These are phyloP conservation scores for Stemphylium vesicarium DNA, from an alignment of 2,329 filamentous ascomycete species.

Conservation along the genomic window DNA sequence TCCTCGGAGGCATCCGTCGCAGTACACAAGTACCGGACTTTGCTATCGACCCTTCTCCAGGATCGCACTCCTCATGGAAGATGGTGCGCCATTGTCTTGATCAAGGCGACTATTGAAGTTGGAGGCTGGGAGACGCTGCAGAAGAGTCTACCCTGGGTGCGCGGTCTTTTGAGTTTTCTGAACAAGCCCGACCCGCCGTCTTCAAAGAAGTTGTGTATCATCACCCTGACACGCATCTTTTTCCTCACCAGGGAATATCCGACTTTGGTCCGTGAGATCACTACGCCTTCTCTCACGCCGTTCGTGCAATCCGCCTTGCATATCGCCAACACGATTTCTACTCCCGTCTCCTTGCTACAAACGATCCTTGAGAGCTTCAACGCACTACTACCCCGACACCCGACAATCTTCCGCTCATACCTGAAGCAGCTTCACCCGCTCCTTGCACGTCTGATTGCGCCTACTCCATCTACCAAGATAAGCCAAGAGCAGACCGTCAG, in stretches of 20 bases:
- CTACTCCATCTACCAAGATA: constrained; percentile 59
- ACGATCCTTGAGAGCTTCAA: constrained; percentile 74
- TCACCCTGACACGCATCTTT: constrained; percentile 84
- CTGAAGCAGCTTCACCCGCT: constrained; percentile 70
- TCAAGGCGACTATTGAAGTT: constrained; percentile 81
- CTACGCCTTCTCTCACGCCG: constrained; percentile 76
- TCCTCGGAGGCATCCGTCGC: constrained; percentile 71
- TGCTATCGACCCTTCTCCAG: constrained; percentile 77
- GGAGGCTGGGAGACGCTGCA: constrained; percentile 84
- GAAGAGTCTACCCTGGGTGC: constrained; percentile 76
- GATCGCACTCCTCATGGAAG: constrained; percentile 76
- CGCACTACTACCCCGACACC: constrained; percentile 77
- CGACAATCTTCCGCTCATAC: constrained; percentile 81
- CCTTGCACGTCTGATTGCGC: constrained; percentile 66
- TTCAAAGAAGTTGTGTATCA: constrained; percentile 76
- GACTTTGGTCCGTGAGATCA: constrained; percentile 84
- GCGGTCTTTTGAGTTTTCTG: constrained; percentile 74
- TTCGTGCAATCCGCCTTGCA: constrained; percentile 78
- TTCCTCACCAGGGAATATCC: constrained; percentile 80
- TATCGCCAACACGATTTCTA: constrained; percentile 50
- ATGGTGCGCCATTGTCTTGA: constrained; percentile 77
- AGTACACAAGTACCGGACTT: constrained; percentile 81
- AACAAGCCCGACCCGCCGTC: constrained; percentile 79
- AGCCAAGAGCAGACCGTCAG: constrained; percentile 23
- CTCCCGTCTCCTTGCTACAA: constrained; percentile 60